Percentiles rank a stretch among this genome's conserved stretches.
Evolutionary conservation across 1,284 basidiomycete species (phyloP).

Genomic region (Austroboletus niveus): DNA sequence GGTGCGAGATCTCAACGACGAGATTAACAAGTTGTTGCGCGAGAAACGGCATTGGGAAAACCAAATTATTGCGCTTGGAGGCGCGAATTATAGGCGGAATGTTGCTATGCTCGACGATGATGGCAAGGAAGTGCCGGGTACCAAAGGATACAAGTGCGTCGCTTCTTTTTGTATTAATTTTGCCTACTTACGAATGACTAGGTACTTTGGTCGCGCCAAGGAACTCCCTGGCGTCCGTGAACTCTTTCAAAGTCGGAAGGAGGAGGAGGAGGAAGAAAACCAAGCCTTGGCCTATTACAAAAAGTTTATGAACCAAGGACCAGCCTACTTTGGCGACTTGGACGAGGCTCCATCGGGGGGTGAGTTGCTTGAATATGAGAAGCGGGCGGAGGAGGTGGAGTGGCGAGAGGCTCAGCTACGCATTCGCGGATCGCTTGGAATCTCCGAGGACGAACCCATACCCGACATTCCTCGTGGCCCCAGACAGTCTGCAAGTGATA

Average conservation of each 20-base stretch:
- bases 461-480: slow-evolving; percentile 47
- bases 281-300: slow-evolving; percentile 77
- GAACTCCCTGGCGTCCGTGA: slow-evolving; percentile 96
- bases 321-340: slow-evolving; percentile 64
- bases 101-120: slow-evolving; percentile 92
- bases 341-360: slow-evolving; percentile 69
- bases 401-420: slow-evolving; percentile 67
- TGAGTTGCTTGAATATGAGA: slow-evolving; percentile 72
- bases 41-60: slow-evolving; percentile 99
- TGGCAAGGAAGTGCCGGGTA: slow-evolving; percentile 92
- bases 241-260: slow-evolving; percentile 82
- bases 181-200: slow-evolving; percentile 31
- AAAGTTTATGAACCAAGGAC: slow-evolving; percentile 86
- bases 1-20: slow-evolving; percentile 87
- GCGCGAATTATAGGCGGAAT: slow-evolving; percentile 93
- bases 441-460: slow-evolving; percentile 48
- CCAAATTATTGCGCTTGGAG: slow-evolving; percentile 92
- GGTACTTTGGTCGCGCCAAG: slow-evolving; percentile 96
- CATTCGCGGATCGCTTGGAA: slow-evolving; percentile 58
- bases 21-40: slow-evolving; percentile 94
- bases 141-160: slow-evolving; percentile 95
- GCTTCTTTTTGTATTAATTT: no score
- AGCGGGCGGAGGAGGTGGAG: slow-evolving; percentile 72
- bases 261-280: slow-evolving; percentile 84
- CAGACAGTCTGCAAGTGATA: slow-evolving; percentile 16